phyloP scores from a whole-genome alignment of 2,329 filamentous ascomycete species.

The Penicillium janthinellum region DNA sequence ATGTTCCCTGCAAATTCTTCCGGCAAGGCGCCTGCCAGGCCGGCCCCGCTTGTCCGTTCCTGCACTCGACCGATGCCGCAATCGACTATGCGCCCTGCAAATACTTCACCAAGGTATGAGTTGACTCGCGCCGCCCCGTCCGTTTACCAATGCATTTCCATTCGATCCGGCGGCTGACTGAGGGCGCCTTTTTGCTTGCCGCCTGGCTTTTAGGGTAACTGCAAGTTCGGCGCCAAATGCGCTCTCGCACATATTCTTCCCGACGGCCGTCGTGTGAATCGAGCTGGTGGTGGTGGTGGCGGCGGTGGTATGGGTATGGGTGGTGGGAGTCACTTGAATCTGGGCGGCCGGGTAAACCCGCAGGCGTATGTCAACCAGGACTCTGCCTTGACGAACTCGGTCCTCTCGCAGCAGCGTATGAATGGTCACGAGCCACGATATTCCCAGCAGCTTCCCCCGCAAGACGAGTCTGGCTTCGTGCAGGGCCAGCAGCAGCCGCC shows the following conservation, averaged over 20 bases:
- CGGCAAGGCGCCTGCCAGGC: conserved; percentile 94
- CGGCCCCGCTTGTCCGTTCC: conserved; percentile 92
- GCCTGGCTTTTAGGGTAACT: conserved; percentile 71
- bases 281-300: conserved; percentile 33
- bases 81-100: conserved; percentile 90
- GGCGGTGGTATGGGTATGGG: conserved; percentile 43
- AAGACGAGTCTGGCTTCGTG: conserved; percentile 48
- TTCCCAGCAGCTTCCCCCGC: conserved; percentile 43
- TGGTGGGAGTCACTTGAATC: conserved; percentile 64
- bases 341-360: conserved; percentile 68
- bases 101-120: conserved; percentile 90
- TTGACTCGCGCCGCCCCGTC: background rate
- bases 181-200: conserved; percentile 22
- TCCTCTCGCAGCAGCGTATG: conserved; percentile 65
- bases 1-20: conserved; percentile 99
- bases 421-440: conserved; percentile 51
- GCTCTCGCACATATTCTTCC: conserved; percentile 94
- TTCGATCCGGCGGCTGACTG: conserved; percentile 11
- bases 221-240: conserved; percentile 98
- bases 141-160: background rate
- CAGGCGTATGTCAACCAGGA: conserved; percentile 64
- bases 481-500: conserved; percentile 45
- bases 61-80: conserved; percentile 83
- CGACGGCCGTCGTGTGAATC: conserved; percentile 87
- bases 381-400: conserved; percentile 73